These are phyloP conservation scores for Rubroshorea leprosula DNA, from an alignment of 345 rosid species.

Conservation along the genomic window DNA sequence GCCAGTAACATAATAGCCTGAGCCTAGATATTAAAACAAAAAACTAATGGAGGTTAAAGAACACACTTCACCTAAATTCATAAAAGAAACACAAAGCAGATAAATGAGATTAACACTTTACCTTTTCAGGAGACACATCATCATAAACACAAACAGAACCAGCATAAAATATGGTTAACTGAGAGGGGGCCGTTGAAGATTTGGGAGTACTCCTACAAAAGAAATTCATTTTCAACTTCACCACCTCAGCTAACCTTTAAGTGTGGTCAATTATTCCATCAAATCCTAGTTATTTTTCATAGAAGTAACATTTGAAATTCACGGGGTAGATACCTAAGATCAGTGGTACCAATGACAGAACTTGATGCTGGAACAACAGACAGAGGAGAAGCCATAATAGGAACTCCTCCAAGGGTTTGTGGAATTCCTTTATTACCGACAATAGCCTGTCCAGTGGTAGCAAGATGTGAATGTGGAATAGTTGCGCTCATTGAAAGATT, in stretches of 20 bases:
- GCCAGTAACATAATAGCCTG: constrained; percentile 77
- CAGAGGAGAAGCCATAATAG: constrained; percentile 41
- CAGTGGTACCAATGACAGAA: constrained; percentile 55
- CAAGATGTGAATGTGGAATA: constrained; percentile 39
- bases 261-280: not conserved
- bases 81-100: not conserved
- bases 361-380: constrained; percentile 39
- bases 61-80: not conserved
- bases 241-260: not conserved
- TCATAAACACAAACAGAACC: constrained; percentile 70
- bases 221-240: constrained; percentile 15
- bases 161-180: constrained; percentile 63
- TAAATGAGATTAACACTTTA: constrained; percentile 12
- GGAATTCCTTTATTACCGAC: constrained; percentile 24
- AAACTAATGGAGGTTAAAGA: constrained; percentile 1
- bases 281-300: not conserved
- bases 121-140: constrained; percentile 67
- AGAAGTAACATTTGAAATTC: not conserved
- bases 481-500: constrained; percentile 38
- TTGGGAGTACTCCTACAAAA: constrained; percentile 40
- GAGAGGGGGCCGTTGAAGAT: constrained; percentile 46
- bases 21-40: constrained; percentile 43
- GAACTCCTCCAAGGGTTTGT: constrained; percentile 45
- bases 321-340: constrained; percentile 46
- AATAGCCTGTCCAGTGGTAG: constrained; percentile 30